A percentile compares a stretch with the other conserved stretches of the same genome.
These are phyloP conservation scores for Cladorrhinum sp. DNA, from an alignment of 2,329 filamentous ascomycete genomes.

Conservation along the genomic window DNA sequence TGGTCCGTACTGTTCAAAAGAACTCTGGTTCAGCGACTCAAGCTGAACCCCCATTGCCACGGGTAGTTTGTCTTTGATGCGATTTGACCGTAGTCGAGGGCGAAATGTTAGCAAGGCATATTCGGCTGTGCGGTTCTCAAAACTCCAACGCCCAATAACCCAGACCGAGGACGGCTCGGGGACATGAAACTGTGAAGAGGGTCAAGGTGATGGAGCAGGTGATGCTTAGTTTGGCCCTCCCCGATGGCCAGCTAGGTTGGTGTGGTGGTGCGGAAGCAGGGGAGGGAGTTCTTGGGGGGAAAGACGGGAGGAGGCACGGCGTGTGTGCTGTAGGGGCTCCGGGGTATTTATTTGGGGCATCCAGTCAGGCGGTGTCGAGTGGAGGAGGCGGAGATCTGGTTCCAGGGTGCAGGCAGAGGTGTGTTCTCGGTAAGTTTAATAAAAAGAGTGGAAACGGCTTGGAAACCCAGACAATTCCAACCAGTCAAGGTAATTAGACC, in stretches of 20 bases:
- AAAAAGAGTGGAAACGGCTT: conserved; percentile 1
- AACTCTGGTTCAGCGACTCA: conserved; percentile 22
- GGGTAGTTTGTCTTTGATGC: not conserved
- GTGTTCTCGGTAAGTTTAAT: not conserved
- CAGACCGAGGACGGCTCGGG: not conserved
- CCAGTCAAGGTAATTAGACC: conserved; percentile 1
- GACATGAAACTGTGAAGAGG: not conserved
- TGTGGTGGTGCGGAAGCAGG: no score
- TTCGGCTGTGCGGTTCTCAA: conserved; percentile 1
- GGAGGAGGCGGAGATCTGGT: conserved; percentile 27
- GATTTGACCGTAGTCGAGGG: not conserved
- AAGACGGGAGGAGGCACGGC: conserved; percentile 1
- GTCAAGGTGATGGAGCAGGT: no score
- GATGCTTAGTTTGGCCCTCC: no score
- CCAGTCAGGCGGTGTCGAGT: conserved; percentile 28
- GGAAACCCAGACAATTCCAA: not conserved
- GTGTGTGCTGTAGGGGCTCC: conserved; percentile 16
- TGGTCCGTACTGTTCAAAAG: conserved; percentile 27
- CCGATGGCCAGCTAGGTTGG: conserved; percentile 1
- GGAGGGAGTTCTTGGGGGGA: not conserved
- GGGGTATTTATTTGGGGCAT: conserved; percentile 24
- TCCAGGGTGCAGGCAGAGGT: conserved; percentile 11
- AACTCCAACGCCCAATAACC: not conserved
- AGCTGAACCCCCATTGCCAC: conserved; percentile 31
- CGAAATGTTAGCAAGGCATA: conserved; percentile 18